These are phyloP conservation scores for Nakaseomyces uthaithaninus DNA, from an alignment of 1,139 yeast genomes.

Conservation along the genomic window DNA sequence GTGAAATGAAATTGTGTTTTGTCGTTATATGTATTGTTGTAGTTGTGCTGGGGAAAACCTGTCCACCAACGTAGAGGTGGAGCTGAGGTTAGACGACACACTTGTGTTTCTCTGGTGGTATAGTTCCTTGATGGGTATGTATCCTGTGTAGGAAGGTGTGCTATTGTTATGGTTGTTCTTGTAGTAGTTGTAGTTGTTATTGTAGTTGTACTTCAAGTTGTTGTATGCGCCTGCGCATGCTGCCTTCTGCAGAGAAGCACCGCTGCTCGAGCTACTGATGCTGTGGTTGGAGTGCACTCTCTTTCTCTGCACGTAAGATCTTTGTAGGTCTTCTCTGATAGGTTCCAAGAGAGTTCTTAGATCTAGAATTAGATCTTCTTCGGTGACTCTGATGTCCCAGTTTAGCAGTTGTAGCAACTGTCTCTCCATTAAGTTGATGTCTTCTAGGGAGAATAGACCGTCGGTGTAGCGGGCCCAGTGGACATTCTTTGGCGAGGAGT, in stretches of 20 bases:
- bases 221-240: slow-evolving; percentile 8
- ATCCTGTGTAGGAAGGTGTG: slow-evolving; percentile 11
- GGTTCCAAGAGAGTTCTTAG: slow-evolving; percentile 53
- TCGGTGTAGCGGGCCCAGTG: slow-evolving; percentile 78
- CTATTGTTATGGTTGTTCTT: slow-evolving; percentile 5
- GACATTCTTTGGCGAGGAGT: slow-evolving; percentile 63
- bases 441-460: slow-evolving; percentile 57
- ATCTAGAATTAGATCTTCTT: slow-evolving; percentile 44
- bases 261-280: slow-evolving; percentile 7
- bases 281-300: slow-evolving; percentile 12
- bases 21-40: background rate
- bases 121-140: slow-evolving; percentile 1
- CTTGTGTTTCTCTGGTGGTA: slow-evolving; percentile 16
- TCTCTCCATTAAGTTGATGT: slow-evolving; percentile 73
- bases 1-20: slow-evolving; percentile 11
- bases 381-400: slow-evolving; percentile 58
- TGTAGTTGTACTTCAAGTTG: background rate
- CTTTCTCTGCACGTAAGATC: slow-evolving; percentile 21
- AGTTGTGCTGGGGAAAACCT: slow-evolving; percentile 4
- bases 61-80: slow-evolving; percentile 2
- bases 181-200: background rate
- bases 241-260: slow-evolving; percentile 1
- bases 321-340: slow-evolving; percentile 49
- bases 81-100: slow-evolving; percentile 22
- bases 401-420: slow-evolving; percentile 58